phyloP scores from a whole-genome alignment of 164 flowering plant genomes.

The Berberis thunbergii region DNA sequence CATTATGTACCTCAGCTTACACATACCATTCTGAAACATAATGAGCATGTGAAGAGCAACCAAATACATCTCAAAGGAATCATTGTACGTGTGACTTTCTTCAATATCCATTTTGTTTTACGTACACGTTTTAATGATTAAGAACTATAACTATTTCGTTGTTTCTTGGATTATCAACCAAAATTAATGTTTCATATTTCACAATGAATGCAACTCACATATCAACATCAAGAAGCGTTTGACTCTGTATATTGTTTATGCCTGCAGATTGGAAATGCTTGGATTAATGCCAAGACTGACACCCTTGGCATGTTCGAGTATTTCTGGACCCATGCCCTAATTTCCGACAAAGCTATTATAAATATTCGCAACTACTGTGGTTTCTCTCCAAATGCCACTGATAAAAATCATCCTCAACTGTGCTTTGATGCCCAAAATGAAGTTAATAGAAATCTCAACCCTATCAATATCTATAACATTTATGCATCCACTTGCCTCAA shows the following conservation, averaged over 20 bases:
- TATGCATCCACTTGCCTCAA: constrained; percentile 48
- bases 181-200: no score
- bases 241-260: neutral
- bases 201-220: no score
- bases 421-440: neutral
- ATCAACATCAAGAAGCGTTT: no score
- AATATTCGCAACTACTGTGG: constrained; percentile 32
- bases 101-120: neutral
- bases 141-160: no score
- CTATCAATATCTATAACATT: constrained; percentile 54
- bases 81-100: constrained; percentile 22
- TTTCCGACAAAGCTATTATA: constrained; percentile 22
- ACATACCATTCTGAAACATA: constrained; percentile 40
- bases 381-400: constrained; percentile 25
- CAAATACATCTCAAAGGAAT: constrained; percentile 52
- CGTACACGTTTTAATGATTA: no score
- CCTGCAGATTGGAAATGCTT: constrained; percentile 75
- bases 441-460: neutral
- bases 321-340: constrained; percentile 49
- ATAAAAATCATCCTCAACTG: neutral
- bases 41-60: constrained; percentile 25
- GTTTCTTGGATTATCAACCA: no score
- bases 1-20: constrained; percentile 39
- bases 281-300: constrained; percentile 54
- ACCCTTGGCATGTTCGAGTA: constrained; percentile 42